Percentiles rank a stretch among this genome's conserved stretches.
These are phyloP conservation scores for Scenedesmus sp. DNA, from an alignment of 163 green algal species.

Conservation along the genomic window DNA sequence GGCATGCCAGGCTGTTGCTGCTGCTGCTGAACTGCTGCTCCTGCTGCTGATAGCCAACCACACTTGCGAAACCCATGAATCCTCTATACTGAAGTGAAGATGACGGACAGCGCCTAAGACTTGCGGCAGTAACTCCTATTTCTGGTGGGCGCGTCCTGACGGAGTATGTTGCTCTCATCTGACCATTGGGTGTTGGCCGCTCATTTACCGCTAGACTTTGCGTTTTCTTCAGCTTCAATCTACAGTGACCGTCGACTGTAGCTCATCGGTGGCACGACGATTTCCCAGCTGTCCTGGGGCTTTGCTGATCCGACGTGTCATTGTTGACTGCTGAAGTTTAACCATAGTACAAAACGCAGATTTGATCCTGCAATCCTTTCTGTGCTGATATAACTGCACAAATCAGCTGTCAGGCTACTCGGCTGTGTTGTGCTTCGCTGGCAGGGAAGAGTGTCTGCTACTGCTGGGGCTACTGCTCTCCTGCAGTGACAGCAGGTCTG, in stretches of 20 bases:
- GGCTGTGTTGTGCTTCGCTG: background rate
- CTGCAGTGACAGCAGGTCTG: background rate
- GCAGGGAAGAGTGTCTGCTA: background rate
- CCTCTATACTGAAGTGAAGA: background rate
- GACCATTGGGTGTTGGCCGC: background rate
- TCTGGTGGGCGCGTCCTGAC: background rate
- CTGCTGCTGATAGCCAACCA: background rate
- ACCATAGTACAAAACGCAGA: background rate
- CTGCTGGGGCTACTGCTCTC: background rate
- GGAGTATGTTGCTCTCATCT: background rate
- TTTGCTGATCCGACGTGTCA: background rate
- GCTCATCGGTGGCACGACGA: background rate
- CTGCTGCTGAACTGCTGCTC: constrained; percentile 6
- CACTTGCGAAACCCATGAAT: background rate
- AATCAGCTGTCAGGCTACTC: background rate
- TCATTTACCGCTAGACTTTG: background rate
- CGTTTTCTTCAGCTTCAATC: background rate
- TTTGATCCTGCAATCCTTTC: background rate
- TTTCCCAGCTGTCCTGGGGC: background rate
- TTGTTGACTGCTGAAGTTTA: background rate
- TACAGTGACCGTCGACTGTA: background rate
- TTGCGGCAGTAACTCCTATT: background rate
- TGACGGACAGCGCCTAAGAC: background rate
- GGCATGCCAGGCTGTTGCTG: background rate
- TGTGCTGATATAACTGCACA: background rate